These are phyloP conservation scores for Neostapfia colusana DNA, from an alignment of 176 grass and related monocot genomes.

Conservation along the genomic window DNA sequence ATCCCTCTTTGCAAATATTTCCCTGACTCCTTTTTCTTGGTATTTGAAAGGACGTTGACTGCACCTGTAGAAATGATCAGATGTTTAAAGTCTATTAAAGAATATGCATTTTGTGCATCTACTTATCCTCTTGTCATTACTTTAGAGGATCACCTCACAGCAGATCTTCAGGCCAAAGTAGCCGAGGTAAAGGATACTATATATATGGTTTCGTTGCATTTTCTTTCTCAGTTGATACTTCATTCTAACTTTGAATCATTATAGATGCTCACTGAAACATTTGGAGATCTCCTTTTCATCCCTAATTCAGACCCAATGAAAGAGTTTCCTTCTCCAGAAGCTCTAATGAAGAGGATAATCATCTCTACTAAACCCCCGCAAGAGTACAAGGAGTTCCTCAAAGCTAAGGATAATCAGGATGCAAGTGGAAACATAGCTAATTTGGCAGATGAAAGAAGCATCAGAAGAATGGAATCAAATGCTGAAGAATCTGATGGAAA, in stretches of 20 bases:
- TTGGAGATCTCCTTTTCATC: conserved; percentile 69
- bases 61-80: conserved; percentile 70
- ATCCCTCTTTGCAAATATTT: not conserved
- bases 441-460: conserved; percentile 37
- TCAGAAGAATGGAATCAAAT: conserved; percentile 58
- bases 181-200: conserved; percentile 56
- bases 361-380: conserved; percentile 97
- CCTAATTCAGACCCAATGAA: conserved; percentile 61
- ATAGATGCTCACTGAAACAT: conserved; percentile 77
- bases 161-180: conserved; percentile 92
- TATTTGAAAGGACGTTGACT: conserved; percentile 74
- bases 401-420: conserved; percentile 46
- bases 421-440: conserved; percentile 2
- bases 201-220: not conserved
- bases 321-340: conserved; percentile 88
- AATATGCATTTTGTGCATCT: conserved; percentile 70
- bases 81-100: conserved; percentile 86
- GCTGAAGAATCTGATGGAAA: conserved; percentile 69
- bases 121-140: conserved; percentile 87
- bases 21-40: conserved; percentile 32
- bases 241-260: conserved; percentile 30
- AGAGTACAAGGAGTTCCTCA: conserved; percentile 79
- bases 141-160: conserved; percentile 94
- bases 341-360: conserved; percentile 76
- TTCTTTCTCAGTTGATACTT: not conserved